Evolutionary conservation across 441 rosid genomes (phyloP), one percentile per base, ranked within the genome.

Genomic region (Corymbia calophylla): DNA sequence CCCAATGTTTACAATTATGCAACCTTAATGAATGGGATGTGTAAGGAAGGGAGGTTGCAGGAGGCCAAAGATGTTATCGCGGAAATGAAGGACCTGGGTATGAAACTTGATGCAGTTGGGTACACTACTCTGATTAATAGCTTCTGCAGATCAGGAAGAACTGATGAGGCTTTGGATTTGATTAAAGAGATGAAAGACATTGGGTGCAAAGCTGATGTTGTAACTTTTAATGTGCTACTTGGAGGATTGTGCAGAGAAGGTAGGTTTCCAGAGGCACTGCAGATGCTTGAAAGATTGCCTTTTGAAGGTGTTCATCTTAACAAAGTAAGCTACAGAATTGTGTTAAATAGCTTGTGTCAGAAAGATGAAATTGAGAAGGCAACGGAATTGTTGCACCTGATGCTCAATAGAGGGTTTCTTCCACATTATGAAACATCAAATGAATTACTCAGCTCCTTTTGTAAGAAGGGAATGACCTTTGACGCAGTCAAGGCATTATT

Each of bases 361-460:
- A 93, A 91, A 32, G 95, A 93, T 84, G 94, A 96, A 88, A 88
- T 98, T 81, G 94, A 90, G 88, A 95, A 95, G 94, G 97, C 97
- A 14, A 87, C 91, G 4, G 87, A 90, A 64, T 91, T 97, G 90
- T 87, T 97, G 90, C 87, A 89, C 89, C 90, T 94, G 95, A 97
- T 96, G 98, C 93, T 95, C 3, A 47, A 88, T 80, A 95, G 93
- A 92, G 97, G 98, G 25, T 90, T 94, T 91, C 51, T 93, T 88
- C 98, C 97, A 8, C 98, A 97, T 91, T 89, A 94, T 91, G 98
- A 95, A 70, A 96, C 98, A 55, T 97, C 98, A 87, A 97, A 97
- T 87, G 96, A 94, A 68, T 68, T 97, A 92, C 93, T 97, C 86
- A 89, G 92, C 86, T 89, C 89, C 87, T 94, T 95, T 84, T 97